phyloP scores from a whole-genome alignment of 2,329 filamentous ascomycete genomes.

The Scedosporium aurantiacum region DNA sequence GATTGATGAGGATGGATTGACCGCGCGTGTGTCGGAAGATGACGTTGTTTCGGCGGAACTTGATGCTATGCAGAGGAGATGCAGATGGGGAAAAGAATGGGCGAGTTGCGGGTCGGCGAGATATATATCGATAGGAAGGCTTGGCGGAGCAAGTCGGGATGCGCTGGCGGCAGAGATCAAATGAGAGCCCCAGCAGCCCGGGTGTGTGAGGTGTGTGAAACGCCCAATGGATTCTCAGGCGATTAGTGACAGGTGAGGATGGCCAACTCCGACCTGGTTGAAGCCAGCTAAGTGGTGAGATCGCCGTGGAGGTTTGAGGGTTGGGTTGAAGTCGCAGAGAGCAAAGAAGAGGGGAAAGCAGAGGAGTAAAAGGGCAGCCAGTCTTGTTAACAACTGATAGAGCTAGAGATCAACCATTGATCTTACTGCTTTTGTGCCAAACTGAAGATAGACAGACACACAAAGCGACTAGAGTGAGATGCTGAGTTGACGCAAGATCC shows the following conservation, averaged over 20 bases:
- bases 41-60: background rate
- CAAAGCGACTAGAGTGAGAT: no score
- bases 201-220: background rate
- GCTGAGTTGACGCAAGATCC: no score
- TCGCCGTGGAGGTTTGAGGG: slow-evolving; percentile 8
- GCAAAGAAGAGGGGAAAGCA: background rate
- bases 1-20: background rate
- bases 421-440: background rate
- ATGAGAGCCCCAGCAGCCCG: background rate
- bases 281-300: background rate
- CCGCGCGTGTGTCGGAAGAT: background rate
- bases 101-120: background rate
- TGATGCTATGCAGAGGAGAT: background rate
- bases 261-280: background rate
- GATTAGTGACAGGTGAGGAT: background rate
- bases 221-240: background rate
- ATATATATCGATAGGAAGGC: background rate
- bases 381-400: background rate
- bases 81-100: background rate
- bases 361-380: background rate
- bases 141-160: background rate
- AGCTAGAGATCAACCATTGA: background rate
- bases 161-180: background rate
- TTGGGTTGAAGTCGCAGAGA: background rate
- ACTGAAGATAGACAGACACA: no score